Evolutionary conservation across 202 grass and related monocot genomes (phyloP).

Genomic region (Setaria italica): DNA sequence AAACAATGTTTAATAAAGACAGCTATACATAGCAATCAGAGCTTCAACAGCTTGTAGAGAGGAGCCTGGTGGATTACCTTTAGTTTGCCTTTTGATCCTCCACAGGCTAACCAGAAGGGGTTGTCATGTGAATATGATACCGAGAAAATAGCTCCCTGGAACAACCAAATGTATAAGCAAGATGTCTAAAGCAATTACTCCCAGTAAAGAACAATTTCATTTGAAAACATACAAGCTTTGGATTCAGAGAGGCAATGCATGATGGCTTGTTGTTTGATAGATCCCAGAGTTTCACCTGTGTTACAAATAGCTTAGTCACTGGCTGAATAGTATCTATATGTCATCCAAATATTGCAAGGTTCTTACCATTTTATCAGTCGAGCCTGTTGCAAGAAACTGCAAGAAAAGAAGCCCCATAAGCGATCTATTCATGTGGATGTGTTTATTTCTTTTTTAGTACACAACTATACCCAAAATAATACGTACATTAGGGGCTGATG

Average conservation of each 20-base stretch:
- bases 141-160: slow-evolving; percentile 81
- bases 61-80: slow-evolving; percentile 51
- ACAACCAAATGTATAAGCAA: slow-evolving; percentile 34
- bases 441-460: slow-evolving; percentile 15
- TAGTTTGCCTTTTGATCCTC: slow-evolving; percentile 87
- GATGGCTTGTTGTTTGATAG: slow-evolving; percentile 76
- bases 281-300: slow-evolving; percentile 93
- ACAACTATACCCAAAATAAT: neutral
- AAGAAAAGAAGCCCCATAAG: slow-evolving; percentile 38
- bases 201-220: neutral
- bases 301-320: slow-evolving; percentile 42
- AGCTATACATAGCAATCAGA: neutral
- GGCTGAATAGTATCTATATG: slow-evolving; percentile 13
- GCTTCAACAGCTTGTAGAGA: neutral
- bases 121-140: slow-evolving; percentile 78
- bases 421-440: slow-evolving; percentile 19
- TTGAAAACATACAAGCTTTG: slow-evolving; percentile 68
- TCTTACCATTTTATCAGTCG: slow-evolving; percentile 85
- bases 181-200: slow-evolving; percentile 21
- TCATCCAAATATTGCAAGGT: slow-evolving; percentile 11
- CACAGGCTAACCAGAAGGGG: slow-evolving; percentile 80
- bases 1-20: neutral
- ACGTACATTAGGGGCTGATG: slow-evolving; percentile 68
- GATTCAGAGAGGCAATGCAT: slow-evolving; percentile 73
- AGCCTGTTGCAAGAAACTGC: slow-evolving; percentile 88